Base-by-base conservation (phyloP, 108 stramenopile genomes). In the Conticribra weissflogii region DNA sequence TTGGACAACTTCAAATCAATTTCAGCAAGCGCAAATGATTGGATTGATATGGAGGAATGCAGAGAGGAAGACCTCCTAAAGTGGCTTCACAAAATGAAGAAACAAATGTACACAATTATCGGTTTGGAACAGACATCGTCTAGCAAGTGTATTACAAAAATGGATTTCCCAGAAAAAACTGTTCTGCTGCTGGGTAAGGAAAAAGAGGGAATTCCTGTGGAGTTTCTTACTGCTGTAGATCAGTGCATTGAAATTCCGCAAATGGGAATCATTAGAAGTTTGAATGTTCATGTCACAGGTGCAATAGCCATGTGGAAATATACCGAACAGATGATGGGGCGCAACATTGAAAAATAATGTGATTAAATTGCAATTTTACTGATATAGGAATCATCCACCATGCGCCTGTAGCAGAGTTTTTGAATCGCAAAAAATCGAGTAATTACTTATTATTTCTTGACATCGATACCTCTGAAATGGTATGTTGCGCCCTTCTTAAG, bases 161-260 rank as follows among this genome's bases (percentile, higher is more conserved):
- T 86, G 47, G 30, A 55, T 8, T 94, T 96, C 66, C 94, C 88
- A 25, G 54, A 55, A 33, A 85, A 85, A 22, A 90, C 81, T 12
- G 85, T 95, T 24, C 54, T 98, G 29, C 67, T 98, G 19, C 62
- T 98, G 15, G 98, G 98, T 9, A 91, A 92, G 62, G 98, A 98
- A 68, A 96, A 97, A 53, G 94, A 95, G 57, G 98, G 63, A 33
- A 50, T n/a, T 50, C 45, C 14, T 19, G 89, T 96, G 0, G 84
- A 95, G 31, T 91, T 90, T 51, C 75, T 98, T 17, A 83, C 93
- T 21, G 82, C 88, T 31, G 91, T 97, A 30, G 98, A 98, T 59
- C 64, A 85, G n/a, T 96, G 96, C 68, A 87, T 96, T 36, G 97
- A 98, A 72, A 96, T 98, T 62, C 98, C 98, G 15, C 98, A 98